Base-by-base conservation (phyloP, 352 stramenopile species). In the Elongisporangium senticosum region DNA sequence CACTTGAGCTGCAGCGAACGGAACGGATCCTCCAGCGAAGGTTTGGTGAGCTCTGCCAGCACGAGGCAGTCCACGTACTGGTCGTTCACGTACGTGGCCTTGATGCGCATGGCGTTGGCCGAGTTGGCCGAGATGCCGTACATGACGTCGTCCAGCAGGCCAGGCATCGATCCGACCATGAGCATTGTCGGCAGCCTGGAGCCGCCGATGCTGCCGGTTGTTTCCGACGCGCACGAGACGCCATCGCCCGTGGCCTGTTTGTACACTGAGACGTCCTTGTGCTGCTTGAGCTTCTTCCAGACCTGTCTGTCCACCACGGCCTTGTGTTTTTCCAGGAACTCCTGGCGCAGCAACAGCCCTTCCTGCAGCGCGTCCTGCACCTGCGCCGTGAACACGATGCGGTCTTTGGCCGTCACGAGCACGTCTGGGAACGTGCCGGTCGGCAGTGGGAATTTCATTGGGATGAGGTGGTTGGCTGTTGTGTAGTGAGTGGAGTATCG, bases 101-200 rank as follows among this genome's bases (percentile, higher is more conserved):
- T 74, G 21, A 72, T 59, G 10, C 66, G 54, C 57, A 77, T 72
- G n/a, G 63, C 48, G 43, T 74, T 64, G 6, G 72, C 49, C 11
- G 69, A 72, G 43, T 63, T 65, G 47, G 58, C 71, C 14, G 71
- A 62, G 13, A 69, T 49, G n/a, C 71, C 71, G n/a, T 68, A 79
- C 64, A 79, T 71, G 49, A 76, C 62, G 43, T 79, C 71, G 10
- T 79, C 68, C 17, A 79, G 53, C 17, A 68, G 67, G n/a, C 70
- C 70, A 0, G 63, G 59, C 6, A 76, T 64, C 1, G 59, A 58
- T 10, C 69, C 69, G 24, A 73, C 62, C 26, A 62, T 73, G 13
- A 76, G 33, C n/a, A 73, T 20, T 7, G 70, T 49, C 0, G 64
- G 55, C 51, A 74, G 33, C 11, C 33, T 43, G 2, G 33, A 43